Evolutionary conservation across 768 basidiomycete species (phyloP), one percentile per base, ranked within the genome.

Genomic region (Leccinum uliginosum): DNA sequence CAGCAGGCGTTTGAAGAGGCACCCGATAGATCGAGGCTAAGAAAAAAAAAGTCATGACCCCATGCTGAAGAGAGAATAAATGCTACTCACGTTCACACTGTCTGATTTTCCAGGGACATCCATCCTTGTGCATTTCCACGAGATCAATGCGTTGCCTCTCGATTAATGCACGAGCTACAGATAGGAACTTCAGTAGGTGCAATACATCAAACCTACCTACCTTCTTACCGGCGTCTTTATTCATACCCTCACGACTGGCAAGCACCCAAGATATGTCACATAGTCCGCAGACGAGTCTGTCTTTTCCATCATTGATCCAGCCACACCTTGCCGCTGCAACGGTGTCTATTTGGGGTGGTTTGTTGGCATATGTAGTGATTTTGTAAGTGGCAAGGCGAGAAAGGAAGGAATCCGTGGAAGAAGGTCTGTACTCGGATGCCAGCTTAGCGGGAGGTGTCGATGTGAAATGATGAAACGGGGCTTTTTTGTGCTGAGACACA

Each of bases 251-350:
- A 52, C 81, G 79, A 29, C 83, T 80, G 4, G 76, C 84, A 15
- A 91, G 77, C 6, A 89, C 84, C 90, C 90, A 92, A 30, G 87
- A 87, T 11, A 78, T 77, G 55, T 74, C 75, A 63, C 90, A 92
- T 17, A 91, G 71, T 3, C 84, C 84, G 63, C 90, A 92, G 3
- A 87, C 78, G 19, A 92, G 71, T 48, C 90, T 77, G 57, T 92
- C 90, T 70, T 89, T 91, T 44, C 89, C 88, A 51, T 91, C 84
- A 59, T 93, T 93, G 23, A 80, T 75, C 91, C 91, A 93, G 2
- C 91, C 91, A 65, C 87, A 89, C 68, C 82, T 89, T 0, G 90
- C 78, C 3, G 91, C 90, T 17, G 90, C 84, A 14, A 92, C 89
- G 1, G 90, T 85, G 55, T 93, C 83, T 27, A 92, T 85, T 10